phyloP scores from a whole-genome alignment of 1,139 yeast species.

The Meyerozyma carpophila region DNA sequence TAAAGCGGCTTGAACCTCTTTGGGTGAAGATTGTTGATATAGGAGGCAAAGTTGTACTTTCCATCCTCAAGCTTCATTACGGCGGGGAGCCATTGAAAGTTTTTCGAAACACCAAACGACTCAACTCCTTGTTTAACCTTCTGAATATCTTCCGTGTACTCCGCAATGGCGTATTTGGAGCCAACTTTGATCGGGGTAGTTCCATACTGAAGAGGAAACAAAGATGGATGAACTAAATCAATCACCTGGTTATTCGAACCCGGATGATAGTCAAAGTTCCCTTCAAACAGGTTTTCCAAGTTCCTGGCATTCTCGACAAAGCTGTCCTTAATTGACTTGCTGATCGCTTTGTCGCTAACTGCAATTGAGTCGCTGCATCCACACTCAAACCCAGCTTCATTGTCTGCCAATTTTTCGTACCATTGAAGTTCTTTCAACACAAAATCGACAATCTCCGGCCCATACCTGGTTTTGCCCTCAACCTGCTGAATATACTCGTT shows the following conservation, averaged over 20 bases:
- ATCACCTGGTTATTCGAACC: constrained; percentile 29
- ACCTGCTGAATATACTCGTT: constrained; percentile 18
- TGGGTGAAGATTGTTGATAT: constrained; percentile 39
- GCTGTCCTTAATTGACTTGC: constrained; percentile 5
- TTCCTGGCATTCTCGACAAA: constrained; percentile 9
- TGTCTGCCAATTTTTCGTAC: constrained; percentile 16
- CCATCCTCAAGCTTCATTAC: constrained; percentile 11
- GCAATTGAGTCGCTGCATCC: constrained; percentile 17
- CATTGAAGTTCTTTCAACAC: constrained; percentile 24
- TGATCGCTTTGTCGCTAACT: constrained; percentile 11
- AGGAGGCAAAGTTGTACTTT: constrained; percentile 20
- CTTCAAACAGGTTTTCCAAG: constrained; percentile 11
- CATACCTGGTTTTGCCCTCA: constrained; percentile 8
- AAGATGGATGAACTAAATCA: constrained; percentile 41
- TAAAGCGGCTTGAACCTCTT: constrained; percentile 18
- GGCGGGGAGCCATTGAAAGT: constrained; percentile 32
- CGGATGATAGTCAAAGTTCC: constrained; percentile 32
- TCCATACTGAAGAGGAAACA: constrained; percentile 33
- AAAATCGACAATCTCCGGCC: constrained; percentile 18
- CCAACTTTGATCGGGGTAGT: constrained; percentile 19
- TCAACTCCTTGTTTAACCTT: constrained; percentile 14
- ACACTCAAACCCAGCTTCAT: constrained; percentile 7
- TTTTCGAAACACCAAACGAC: constrained; percentile 16
- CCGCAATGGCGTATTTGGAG: constrained; percentile 6
- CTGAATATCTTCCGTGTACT: constrained; percentile 9